These are phyloP conservation scores for Aspergillus viridinutans DNA, from an alignment of 2,329 filamentous ascomycete species.

Conservation along the genomic window DNA sequence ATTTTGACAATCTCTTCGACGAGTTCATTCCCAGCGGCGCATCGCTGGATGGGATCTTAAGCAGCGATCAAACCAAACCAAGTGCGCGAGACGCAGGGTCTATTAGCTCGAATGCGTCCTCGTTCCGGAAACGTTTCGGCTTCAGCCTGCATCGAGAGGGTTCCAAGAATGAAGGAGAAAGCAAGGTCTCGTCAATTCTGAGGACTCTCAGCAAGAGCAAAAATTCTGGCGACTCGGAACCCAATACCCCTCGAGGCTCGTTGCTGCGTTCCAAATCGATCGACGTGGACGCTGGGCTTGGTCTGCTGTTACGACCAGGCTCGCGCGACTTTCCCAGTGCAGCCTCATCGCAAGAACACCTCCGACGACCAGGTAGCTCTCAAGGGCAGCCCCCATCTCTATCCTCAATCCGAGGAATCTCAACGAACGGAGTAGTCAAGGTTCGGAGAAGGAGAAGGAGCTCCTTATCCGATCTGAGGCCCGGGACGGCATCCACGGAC, in stretches of 20 bases:
- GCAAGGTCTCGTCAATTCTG: constrained; percentile 73
- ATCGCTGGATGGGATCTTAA: constrained; percentile 38
- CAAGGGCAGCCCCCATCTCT: constrained; percentile 46
- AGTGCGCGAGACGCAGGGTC: constrained; percentile 66
- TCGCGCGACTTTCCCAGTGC: constrained; percentile 54
- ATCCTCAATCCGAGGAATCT: constrained; percentile 51
- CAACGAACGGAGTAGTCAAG: constrained; percentile 39
- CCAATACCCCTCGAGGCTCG: constrained; percentile 63
- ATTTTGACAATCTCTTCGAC: constrained; percentile 84
- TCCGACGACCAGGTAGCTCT: constrained; percentile 41
- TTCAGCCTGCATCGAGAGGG: constrained; percentile 75
- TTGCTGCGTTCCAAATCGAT: constrained; percentile 72
- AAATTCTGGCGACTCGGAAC: constrained; percentile 60
- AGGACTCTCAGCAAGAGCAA: constrained; percentile 80
- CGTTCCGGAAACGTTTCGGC: constrained; percentile 77
- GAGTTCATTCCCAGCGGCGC: constrained; percentile 49
- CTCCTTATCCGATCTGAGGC: constrained; percentile 80
- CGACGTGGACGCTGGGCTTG: constrained; percentile 56
- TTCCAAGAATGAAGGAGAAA: constrained; percentile 66
- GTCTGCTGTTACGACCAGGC: constrained; percentile 48
- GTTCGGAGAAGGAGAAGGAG: constrained; percentile 78
- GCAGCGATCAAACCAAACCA: constrained; percentile 56
- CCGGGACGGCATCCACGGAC: constrained; percentile 58
- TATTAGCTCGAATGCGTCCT: constrained; percentile 79
- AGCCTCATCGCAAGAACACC: constrained; percentile 46